Percentiles rank a stretch among this genome's conserved stretches.
Evolutionary conservation across 2,329 filamentous ascomycete genomes (phyloP).

Genomic region (Penicillium palitans): DNA sequence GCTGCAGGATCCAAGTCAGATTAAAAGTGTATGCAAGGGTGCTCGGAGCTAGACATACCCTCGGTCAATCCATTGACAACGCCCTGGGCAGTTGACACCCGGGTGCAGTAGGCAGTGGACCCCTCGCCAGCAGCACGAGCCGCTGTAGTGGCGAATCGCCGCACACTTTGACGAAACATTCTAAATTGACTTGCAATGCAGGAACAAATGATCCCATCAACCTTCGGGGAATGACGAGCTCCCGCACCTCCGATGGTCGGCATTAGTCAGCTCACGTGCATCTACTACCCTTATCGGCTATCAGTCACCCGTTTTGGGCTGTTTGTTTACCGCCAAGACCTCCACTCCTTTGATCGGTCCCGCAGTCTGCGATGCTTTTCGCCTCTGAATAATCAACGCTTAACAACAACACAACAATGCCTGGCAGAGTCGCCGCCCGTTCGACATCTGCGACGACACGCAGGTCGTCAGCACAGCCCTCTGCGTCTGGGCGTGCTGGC

Average conservation of each 20-base stretch:
- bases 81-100: slow-evolving; percentile 77
- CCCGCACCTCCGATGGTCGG: slow-evolving; percentile 25
- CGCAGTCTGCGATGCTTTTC: slow-evolving; percentile 24
- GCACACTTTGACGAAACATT: slow-evolving; percentile 71
- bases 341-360: slow-evolving; percentile 19
- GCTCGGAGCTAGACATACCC: slow-evolving; percentile 55
- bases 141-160: slow-evolving; percentile 66
- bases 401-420: slow-evolving; percentile 35
- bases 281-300: slow-evolving; percentile 6
- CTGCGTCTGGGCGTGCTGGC: slow-evolving; percentile 79
- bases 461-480: slow-evolving; percentile 62
- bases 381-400: slow-evolving; percentile 17
- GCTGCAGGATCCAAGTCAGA: slow-evolving; percentile 54
- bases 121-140: slow-evolving; percentile 53
- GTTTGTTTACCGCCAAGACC: slow-evolving; percentile 41
- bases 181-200: slow-evolving; percentile 23
- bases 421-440: slow-evolving; percentile 42
- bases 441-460: slow-evolving; percentile 40
- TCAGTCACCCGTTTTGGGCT: slow-evolving; percentile 38
- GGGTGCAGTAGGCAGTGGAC: slow-evolving; percentile 62
- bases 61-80: slow-evolving; percentile 75
- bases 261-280: slow-evolving; percentile 28
- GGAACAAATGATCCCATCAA: slow-evolving; percentile 6
- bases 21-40: neutral
- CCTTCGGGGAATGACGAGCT: slow-evolving; percentile 8